Conservation (phyloP, 1,139 yeast genomes). For the Hyphopichia wangnamkhiaoensis region DNA sequence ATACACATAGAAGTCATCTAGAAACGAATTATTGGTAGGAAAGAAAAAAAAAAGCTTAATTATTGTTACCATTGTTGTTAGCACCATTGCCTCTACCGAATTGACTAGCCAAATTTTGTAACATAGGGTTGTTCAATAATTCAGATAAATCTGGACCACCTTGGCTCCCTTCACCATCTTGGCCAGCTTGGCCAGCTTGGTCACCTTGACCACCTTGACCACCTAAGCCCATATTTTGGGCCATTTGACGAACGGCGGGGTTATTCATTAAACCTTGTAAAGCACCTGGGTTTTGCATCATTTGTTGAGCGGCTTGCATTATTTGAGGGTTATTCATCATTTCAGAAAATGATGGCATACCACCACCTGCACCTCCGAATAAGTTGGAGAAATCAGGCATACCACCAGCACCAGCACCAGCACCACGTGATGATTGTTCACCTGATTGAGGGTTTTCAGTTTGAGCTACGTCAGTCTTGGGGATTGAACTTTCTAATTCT, state of each 20-base stretch:
- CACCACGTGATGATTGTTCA: slow-evolving; percentile 22
- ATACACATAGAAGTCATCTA: too few species aligned
- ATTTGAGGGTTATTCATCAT: slow-evolving; percentile 87
- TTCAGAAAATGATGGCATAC: slow-evolving; percentile 55
- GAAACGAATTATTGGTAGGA: not conserved
- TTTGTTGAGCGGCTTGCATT: slow-evolving; percentile 88
- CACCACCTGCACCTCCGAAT: slow-evolving; percentile 66
- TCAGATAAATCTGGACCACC: slow-evolving; percentile 57
- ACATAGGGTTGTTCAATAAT: slow-evolving; percentile 78
- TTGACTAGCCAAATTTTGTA: slow-evolving; percentile 66
- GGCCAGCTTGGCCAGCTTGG: slow-evolving; percentile 21
- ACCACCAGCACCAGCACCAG: slow-evolving; percentile 51
- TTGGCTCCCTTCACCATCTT: slow-evolving; percentile 17
- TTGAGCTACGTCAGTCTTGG: slow-evolving; percentile 26
- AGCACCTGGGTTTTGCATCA: slow-evolving; percentile 90
- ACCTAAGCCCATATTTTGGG: slow-evolving; percentile 65
- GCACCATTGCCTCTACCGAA: slow-evolving; percentile 49
- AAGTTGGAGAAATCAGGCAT: slow-evolving; percentile 68
- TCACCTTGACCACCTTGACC: slow-evolving; percentile 38
- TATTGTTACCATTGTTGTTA: slow-evolving; percentile 8
- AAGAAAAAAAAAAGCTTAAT: not conserved
- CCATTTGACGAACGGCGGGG: slow-evolving; percentile 80
- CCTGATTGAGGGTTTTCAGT: slow-evolving; percentile 18
- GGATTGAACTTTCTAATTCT: slow-evolving; percentile 54
- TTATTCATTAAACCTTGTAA: slow-evolving; percentile 75